Evolutionary conservation across 2,329 filamentous ascomycete species (phyloP), one percentile per base, ranked within the genome.

Genomic region (Botryotinia globosa): DNA sequence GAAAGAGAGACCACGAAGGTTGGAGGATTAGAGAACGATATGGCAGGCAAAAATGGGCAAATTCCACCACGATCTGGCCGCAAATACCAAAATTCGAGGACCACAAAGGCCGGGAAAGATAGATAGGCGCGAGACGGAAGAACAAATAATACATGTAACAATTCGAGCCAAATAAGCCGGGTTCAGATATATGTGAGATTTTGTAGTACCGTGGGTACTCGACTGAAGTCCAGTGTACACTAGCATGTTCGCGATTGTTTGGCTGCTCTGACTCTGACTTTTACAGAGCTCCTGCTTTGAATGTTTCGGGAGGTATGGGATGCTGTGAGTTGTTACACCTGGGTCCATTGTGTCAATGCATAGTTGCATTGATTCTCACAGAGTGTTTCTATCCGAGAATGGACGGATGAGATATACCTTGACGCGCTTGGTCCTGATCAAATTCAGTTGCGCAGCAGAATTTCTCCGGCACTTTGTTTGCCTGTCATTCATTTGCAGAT

Each of bases 101-200:
- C 34, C 34, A 18, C 34, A 54, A 29, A 54, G 45, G 64, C 22
- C 64, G 37, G 25, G 34, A 54, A 54, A 37, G 7, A 68, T 68
- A 68, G 51, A 56, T 68, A 56, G 48, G 65, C 48, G 48, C 18
- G 48, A 42, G 22, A 67, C 20, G 34, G 48, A 56, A 42, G n/a
- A 37, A 56, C 48, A 51, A 56, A 56, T 67, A 67, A 67, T 67
- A 42, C 9, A 56, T 67, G 65, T 34, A 42, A 42, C 39, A 25
- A 56, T 20, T 56, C 29, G 6, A 67, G 65, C 34, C 65, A 42
- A 56, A 8, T 42, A 32, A 56, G 3, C 0, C 29, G 48, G 34
- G 39, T 25, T 42, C 18, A 34, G 22, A n/a, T 39, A n/a, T n/a
- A 56, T 29, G 34, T 67, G 65, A 56, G 48, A 18, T 42, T 42